Percentiles rank a stretch among this genome's conserved stretches.
phyloP scores from a whole-genome alignment of 2,329 filamentous ascomycete species.

The Aspergillus flavus region DNA sequence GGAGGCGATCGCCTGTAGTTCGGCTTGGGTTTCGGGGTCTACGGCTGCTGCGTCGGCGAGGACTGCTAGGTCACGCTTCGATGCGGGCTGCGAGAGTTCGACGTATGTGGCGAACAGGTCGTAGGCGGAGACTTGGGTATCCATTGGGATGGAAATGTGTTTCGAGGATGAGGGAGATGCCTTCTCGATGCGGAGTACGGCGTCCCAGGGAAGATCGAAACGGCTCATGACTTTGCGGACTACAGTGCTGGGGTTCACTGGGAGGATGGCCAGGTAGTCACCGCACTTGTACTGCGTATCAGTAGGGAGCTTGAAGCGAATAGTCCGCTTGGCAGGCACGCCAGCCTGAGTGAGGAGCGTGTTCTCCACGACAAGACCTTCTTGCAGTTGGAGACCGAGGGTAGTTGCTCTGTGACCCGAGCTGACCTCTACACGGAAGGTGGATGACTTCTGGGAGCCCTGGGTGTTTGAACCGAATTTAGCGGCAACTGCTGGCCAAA shows the following conservation, averaged over 20 bases:
- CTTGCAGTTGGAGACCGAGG: constrained; percentile 65
- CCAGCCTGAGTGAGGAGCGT: constrained; percentile 54
- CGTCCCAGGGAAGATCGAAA: constrained; percentile 71
- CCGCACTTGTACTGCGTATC: constrained; percentile 69
- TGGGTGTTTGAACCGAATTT: constrained; percentile 30
- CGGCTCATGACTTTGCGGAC: constrained; percentile 64
- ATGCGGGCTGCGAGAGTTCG: constrained; percentile 72
- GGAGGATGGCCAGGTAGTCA: constrained; percentile 75
- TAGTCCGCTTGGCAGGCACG: constrained; percentile 62
- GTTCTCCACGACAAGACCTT: constrained; percentile 61
- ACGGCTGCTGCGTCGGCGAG: constrained; percentile 50
- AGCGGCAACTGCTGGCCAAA: constrained; percentile 56
- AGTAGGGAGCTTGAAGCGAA: constrained; percentile 69
- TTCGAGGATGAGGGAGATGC: constrained; percentile 48
- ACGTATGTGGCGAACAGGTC: constrained; percentile 71
- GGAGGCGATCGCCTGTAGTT: constrained; percentile 33
- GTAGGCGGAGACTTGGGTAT: constrained; percentile 60
- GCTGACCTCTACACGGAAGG: constrained; percentile 54
- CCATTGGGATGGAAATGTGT: constrained; percentile 52
- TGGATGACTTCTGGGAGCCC: constrained; percentile 33
- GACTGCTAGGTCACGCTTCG: constrained; percentile 61
- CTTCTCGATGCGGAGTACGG: constrained; percentile 62
- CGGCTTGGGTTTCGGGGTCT: constrained; percentile 51
- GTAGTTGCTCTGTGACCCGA: constrained; percentile 56
- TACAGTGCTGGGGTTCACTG: constrained; percentile 66